A percentile compares a stretch with the other conserved stretches of the same genome.
These are phyloP conservation scores for Hortiboletus rubellus DNA, from an alignment of 1,284 basidiomycete species.

Conservation along the genomic window DNA sequence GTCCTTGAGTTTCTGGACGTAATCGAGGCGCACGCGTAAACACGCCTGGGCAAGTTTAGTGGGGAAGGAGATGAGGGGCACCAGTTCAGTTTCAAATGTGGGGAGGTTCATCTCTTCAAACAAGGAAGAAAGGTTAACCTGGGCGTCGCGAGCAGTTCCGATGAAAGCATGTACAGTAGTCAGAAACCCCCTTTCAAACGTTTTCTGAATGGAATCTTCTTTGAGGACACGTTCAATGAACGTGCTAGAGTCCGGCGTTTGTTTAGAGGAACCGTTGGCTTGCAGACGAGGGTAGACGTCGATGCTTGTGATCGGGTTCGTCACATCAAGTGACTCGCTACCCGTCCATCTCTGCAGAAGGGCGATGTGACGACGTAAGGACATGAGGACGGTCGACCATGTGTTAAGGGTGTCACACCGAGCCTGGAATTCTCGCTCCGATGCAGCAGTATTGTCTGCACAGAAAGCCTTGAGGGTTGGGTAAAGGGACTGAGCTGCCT, in stretches of 20 bases:
- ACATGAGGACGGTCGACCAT: slow-evolving; percentile 83
- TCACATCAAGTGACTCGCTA: slow-evolving; percentile 86
- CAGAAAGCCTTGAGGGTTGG: slow-evolving; percentile 82
- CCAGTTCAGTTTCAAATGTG: slow-evolving; percentile 90
- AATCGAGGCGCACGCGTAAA: slow-evolving; percentile 86
- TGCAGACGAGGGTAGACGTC: slow-evolving; percentile 41
- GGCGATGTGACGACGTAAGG: slow-evolving; percentile 74
- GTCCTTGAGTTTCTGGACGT: slow-evolving; percentile 87
- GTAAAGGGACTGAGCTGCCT: slow-evolving; percentile 85
- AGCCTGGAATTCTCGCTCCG: slow-evolving; percentile 65
- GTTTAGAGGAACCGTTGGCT: slow-evolving; percentile 39
- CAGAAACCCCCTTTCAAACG: slow-evolving; percentile 93
- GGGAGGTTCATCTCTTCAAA: slow-evolving; percentile 89
- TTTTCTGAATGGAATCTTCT: slow-evolving; percentile 92
- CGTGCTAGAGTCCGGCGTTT: slow-evolving; percentile 59
- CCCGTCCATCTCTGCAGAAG: slow-evolving; percentile 91
- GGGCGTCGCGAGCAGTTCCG: slow-evolving; percentile 83
- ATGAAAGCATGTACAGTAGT: slow-evolving; percentile 86
- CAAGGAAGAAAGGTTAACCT: slow-evolving; percentile 74
- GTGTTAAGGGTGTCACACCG: slow-evolving; percentile 86
- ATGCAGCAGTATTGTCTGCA: slow-evolving; percentile 72
- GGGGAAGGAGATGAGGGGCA: slow-evolving; percentile 93
- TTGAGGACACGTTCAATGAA: slow-evolving; percentile 96
- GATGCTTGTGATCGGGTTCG: slow-evolving; percentile 64
- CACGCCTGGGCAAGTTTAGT: slow-evolving; percentile 93